These are phyloP conservation scores for Aspergillus sp. DNA, from an alignment of 2,329 filamentous ascomycete species.

Conservation along the genomic window DNA sequence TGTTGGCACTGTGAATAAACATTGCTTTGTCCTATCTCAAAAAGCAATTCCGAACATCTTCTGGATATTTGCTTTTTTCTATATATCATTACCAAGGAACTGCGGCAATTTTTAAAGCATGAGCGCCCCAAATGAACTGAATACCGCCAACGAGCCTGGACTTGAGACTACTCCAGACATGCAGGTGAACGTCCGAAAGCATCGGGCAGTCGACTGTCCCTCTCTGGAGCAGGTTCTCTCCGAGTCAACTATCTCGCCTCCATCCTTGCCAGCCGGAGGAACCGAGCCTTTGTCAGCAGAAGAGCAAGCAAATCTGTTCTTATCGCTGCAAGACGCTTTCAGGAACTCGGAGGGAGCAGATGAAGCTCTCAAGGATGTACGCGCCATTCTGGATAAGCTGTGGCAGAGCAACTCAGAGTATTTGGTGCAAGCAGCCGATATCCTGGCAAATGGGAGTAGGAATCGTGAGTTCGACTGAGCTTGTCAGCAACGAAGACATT, in stretches of 20 bases:
- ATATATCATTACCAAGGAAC: no score
- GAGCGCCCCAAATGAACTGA: slow-evolving; percentile 9
- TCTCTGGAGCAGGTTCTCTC: slow-evolving; percentile 20
- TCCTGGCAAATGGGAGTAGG: slow-evolving; percentile 36
- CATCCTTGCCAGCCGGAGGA: slow-evolving; percentile 12
- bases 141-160: slow-evolving; percentile 4
- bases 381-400: slow-evolving; percentile 24
- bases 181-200: not conserved
- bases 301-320: slow-evolving; percentile 29
- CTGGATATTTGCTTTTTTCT: no score
- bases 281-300: slow-evolving; percentile 13
- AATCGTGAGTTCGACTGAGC: slow-evolving; percentile 26
- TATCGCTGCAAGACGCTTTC: slow-evolving; percentile 24
- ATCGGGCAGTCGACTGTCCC: slow-evolving; percentile 14
- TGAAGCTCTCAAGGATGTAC: slow-evolving; percentile 21
- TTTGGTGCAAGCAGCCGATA: slow-evolving; percentile 28
- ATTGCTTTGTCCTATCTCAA: no score
- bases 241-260: slow-evolving; percentile 13
- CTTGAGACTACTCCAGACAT: slow-evolving; percentile 2
- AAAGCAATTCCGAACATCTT: no score
- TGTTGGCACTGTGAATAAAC: no score
- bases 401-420: slow-evolving; percentile 30
- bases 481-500: not conserved
- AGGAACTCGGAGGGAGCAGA: slow-evolving; percentile 15
- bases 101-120: slow-evolving; percentile 2